phyloP scores from a whole-genome alignment of 176 grass and related monocot genomes.

The Avena atlantica region DNA sequence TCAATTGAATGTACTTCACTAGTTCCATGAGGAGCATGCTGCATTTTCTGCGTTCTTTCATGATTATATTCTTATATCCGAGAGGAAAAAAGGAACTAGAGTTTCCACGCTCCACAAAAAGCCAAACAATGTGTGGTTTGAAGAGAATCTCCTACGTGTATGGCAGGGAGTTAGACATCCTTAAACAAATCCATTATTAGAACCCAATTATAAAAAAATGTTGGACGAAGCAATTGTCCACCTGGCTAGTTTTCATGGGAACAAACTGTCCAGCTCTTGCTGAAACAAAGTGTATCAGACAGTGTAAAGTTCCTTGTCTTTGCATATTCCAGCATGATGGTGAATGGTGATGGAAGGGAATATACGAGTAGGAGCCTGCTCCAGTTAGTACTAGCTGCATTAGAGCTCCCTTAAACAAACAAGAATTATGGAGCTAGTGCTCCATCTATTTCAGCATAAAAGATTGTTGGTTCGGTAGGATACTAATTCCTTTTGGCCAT shows the following conservation, averaged over 20 bases:
- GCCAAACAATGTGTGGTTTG: not conserved
- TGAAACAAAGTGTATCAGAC: not conserved
- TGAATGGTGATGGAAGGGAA: not conserved
- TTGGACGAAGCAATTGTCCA: not conserved
- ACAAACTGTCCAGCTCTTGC: not conserved
- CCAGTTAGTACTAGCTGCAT: not conserved
- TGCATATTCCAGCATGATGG: not conserved
- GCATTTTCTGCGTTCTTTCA: not conserved
- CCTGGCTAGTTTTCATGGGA: not conserved
- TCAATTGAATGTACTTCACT: too few species aligned
- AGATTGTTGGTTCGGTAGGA: conserved; percentile 2
- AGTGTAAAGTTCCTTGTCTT: not conserved
- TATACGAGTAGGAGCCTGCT: conserved; percentile 1
- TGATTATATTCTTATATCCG: not conserved
- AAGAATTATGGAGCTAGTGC: conserved; percentile 11
- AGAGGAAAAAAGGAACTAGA: not conserved
- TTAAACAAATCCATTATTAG: conserved; percentile 32
- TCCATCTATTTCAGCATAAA: not conserved
- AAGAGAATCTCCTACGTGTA: conserved; percentile 18
- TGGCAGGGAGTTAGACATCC: not conserved
- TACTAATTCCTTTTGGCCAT: not conserved
- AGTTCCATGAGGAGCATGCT: not conserved
- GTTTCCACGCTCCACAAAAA: not conserved
- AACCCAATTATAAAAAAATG: not conserved
- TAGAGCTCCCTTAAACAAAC: not conserved